A percentile compares a stretch with the other conserved stretches of the same genome.
Evolutionary conservation across 495 filamentous ascomycete genomes (phyloP).

Genomic region (Cercophora newfieldiana): DNA sequence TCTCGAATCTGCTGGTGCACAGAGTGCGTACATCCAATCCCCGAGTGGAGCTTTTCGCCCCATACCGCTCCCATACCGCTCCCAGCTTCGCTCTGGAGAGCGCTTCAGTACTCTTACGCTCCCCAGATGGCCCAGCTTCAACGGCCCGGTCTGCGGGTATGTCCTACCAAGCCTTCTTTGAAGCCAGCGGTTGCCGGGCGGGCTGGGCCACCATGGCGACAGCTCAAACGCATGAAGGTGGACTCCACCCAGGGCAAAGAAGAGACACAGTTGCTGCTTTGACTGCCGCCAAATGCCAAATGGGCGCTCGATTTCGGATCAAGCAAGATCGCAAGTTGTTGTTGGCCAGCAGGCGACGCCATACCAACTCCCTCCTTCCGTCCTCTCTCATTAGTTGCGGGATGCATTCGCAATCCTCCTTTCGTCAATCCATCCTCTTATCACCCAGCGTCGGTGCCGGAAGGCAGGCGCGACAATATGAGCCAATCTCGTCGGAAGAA

Average conservation of each 20-base stretch:
- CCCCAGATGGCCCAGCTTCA: not conserved
- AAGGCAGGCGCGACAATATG: not conserved
- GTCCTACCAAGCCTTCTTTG: not conserved
- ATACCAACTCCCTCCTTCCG: not conserved
- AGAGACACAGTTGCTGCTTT: not conserved
- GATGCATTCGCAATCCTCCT: not conserved
- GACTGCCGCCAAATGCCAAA: not conserved
- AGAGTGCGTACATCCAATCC: not conserved
- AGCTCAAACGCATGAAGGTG: constrained; percentile 8
- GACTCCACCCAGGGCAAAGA: not conserved
- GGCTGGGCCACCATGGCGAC: constrained; percentile 3
- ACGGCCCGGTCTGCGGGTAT: not conserved
- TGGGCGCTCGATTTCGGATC: not conserved
- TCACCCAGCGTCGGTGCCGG: not conserved
- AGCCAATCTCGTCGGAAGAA: not conserved
- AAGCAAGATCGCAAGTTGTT: not conserved
- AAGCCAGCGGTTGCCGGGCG: not conserved
- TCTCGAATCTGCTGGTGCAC: not conserved
- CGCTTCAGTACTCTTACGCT: not conserved
- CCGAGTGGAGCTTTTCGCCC: not conserved
- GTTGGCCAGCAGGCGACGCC: not conserved
- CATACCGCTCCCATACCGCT: not conserved
- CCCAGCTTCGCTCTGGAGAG: not conserved
- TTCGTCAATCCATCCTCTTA: not conserved
- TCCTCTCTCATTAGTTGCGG: not conserved